These are phyloP conservation scores for Kregervanrija pseudodelftensis DNA, from an alignment of 805 yeast species.

Conservation along the genomic window DNA sequence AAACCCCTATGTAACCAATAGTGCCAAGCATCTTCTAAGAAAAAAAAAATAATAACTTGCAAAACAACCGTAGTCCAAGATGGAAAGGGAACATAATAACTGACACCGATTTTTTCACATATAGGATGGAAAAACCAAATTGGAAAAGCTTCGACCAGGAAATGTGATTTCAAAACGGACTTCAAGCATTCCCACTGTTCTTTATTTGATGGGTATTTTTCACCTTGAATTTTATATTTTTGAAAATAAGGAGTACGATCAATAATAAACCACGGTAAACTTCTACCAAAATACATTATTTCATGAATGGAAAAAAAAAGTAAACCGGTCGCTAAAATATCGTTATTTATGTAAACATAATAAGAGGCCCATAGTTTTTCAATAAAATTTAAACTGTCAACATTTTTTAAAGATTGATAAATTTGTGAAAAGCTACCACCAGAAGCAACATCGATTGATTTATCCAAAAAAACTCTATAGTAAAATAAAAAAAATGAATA, in stretches of 20 bases:
- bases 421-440: constrained; percentile 18
- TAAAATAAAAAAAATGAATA: background rate
- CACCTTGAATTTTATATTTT: constrained; percentile 83
- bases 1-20: constrained; percentile 90
- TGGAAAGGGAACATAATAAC: constrained; percentile 83
- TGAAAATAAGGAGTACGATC: constrained; percentile 82
- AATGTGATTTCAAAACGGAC: constrained; percentile 77
- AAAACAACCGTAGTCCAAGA: constrained; percentile 43
- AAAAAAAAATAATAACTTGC: constrained; percentile 74
- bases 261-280: constrained; percentile 86
- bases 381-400: constrained; percentile 29
- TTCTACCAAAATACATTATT: constrained; percentile 82
- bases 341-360: constrained; percentile 81
- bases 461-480: constrained; percentile 22
- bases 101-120: constrained; percentile 73
- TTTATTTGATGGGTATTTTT: constrained; percentile 66
- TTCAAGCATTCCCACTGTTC: constrained; percentile 94
- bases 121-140: constrained; percentile 96
- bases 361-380: constrained; percentile 87
- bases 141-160: constrained; percentile 90
- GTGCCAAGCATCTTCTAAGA: constrained; percentile 93
- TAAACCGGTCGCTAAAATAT: constrained; percentile 85
- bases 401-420: constrained; percentile 19
- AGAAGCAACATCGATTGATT: constrained; percentile 16
- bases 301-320: constrained; percentile 81